phyloP scores from a whole-genome alignment of 139 green algal species.

The Dunaliella sp. region DNA sequence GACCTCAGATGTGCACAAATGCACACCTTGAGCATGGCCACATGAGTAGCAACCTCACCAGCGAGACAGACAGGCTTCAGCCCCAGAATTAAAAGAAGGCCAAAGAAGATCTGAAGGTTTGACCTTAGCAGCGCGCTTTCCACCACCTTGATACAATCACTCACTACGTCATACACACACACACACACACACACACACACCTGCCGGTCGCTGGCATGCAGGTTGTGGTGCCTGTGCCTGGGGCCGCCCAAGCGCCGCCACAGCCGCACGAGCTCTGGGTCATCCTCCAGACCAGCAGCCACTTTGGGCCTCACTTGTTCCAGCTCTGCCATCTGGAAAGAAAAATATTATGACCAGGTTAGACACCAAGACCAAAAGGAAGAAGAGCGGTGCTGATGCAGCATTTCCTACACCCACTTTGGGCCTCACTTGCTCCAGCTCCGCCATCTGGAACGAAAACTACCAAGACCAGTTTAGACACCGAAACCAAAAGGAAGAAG shows the following conservation, averaged over 20 bases:
- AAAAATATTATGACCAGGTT: no score
- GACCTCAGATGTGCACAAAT: no score
- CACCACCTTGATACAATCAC: not conserved
- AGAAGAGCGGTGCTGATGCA: not conserved
- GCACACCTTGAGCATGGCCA: no score
- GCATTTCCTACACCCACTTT: not conserved
- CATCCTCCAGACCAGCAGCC: not conserved
- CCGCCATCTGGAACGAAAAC: no score
- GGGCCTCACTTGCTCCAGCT: not conserved
- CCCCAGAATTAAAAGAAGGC: no score
- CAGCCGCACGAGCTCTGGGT: slow-evolving; percentile 5
- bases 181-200: not conserved
- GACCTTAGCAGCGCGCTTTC: not conserved
- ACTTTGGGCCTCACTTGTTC: not conserved
- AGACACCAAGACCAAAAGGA: no score
- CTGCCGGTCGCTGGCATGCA: not conserved
- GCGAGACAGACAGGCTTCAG: no score
- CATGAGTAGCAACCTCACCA: no score
- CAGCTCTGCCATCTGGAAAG: slow-evolving; percentile 9
- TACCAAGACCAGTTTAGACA: no score
- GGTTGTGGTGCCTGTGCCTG: not conserved
- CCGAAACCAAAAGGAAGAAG: no score
- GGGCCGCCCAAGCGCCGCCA: not conserved
- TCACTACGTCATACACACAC: not conserved
- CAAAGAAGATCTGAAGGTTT: no score